These are phyloP conservation scores for Sordariomycetes sp. DNA, from an alignment of 2,329 filamentous ascomycete species.

Conservation along the genomic window DNA sequence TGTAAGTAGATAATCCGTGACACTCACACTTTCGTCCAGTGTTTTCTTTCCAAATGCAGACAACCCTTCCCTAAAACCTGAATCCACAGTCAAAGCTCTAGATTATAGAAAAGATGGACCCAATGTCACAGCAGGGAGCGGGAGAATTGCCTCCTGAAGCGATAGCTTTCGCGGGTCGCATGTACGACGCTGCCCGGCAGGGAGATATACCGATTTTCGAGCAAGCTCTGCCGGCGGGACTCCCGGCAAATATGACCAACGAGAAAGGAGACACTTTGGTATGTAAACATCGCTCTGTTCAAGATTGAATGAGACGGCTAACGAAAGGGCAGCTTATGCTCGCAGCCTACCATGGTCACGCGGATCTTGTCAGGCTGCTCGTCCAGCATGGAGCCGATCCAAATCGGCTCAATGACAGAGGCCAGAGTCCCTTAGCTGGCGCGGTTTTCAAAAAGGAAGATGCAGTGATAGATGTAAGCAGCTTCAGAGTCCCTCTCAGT, in stretches of 20 bases:
- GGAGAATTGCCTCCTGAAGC: conserved; percentile 45
- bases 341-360: conserved; percentile 60
- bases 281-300: conserved; percentile 12
- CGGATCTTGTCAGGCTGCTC: conserved; percentile 49
- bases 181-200: conserved; percentile 57
- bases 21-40: too few species aligned
- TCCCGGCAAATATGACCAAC: conserved; percentile 64
- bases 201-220: conserved; percentile 50
- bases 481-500: neutral
- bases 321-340: conserved; percentile 51
- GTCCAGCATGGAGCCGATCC: conserved; percentile 55
- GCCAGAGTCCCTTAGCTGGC: conserved; percentile 61
- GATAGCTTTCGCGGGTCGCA: conserved; percentile 53
- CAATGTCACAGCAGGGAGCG: neutral
- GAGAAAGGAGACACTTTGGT: conserved; percentile 64
- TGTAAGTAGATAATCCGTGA: too few species aligned
- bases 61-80: too few species aligned
- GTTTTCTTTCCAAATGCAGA: too few species aligned
- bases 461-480: conserved; percentile 47
- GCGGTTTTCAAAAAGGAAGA: conserved; percentile 65
- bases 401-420: conserved; percentile 58
- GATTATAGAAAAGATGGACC: too few species aligned
- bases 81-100: too few species aligned
- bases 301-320: neutral
- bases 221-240: conserved; percentile 54